Conservation (phyloP, 1,139 yeast genomes). For the Taphrina pruni region DNA sequence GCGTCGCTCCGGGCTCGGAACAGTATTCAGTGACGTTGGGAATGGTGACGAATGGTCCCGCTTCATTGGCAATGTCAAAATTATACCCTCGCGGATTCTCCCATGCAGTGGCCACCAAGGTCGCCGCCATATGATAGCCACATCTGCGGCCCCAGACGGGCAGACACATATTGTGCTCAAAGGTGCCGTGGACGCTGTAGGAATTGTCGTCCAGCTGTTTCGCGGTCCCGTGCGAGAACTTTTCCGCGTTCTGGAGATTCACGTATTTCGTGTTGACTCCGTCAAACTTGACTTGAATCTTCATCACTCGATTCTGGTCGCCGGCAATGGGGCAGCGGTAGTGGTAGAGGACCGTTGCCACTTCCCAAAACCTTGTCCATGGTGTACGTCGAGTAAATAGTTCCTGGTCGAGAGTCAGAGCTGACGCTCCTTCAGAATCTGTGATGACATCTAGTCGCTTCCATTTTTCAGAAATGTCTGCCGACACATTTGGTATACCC, state of each 20-base stretch:
- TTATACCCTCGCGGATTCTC: neutral
- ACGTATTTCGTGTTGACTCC: neutral
- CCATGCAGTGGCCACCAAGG: neutral
- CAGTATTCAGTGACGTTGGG: neutral
- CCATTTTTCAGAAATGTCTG: too few species aligned
- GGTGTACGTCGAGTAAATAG: neutral
- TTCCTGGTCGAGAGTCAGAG: neutral
- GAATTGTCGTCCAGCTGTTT: neutral
- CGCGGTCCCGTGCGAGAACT: neutral
- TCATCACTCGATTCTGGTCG: neutral
- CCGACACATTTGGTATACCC: too few species aligned
- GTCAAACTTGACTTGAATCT: slow-evolving; percentile 4
- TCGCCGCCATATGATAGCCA: neutral
- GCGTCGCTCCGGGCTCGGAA: neutral
- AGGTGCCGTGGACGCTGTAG: neutral
- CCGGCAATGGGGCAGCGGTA: slow-evolving; percentile 1
- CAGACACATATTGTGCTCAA: neutral
- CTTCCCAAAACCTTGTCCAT: slow-evolving; percentile 1
- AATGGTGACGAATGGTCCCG: neutral
- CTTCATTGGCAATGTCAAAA: neutral
- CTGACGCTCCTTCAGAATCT: neutral
- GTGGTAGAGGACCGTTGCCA: slow-evolving; percentile 1
- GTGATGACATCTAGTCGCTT: neutral
- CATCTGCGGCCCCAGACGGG: neutral
- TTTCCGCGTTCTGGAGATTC: neutral